Percentiles rank a stretch among this genome's conserved stretches.
phyloP scores from a whole-genome alignment of 2,329 filamentous ascomycete species.

The Neonectria sp. region DNA sequence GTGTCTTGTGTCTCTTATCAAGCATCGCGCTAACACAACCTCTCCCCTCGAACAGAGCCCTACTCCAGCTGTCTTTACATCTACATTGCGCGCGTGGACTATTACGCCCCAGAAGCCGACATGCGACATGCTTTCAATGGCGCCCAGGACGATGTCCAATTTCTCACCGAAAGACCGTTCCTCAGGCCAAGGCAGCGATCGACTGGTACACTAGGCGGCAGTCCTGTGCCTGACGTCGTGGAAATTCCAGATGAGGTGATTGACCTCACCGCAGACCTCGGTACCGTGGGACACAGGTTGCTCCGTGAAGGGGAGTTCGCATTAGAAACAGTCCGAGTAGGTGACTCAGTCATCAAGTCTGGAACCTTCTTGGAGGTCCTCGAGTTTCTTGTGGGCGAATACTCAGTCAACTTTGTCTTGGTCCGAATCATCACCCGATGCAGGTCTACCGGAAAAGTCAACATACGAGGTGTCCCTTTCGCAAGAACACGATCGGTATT shows the following conservation, averaged over 20 bases:
- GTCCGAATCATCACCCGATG: conserved; percentile 60
- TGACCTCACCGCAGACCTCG: conserved; percentile 51
- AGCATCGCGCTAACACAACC: neutral
- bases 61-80: neutral
- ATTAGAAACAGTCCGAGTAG: conserved; percentile 35
- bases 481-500: conserved; percentile 52
- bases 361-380: conserved; percentile 51
- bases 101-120: too few species aligned
- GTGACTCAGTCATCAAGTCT: conserved; percentile 32
- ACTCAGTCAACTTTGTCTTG: conserved; percentile 55
- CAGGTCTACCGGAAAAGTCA: conserved; percentile 33
- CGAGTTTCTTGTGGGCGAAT: conserved; percentile 38
- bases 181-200: conserved; percentile 25
- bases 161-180: conserved; percentile 33
- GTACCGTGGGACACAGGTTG: conserved; percentile 21
- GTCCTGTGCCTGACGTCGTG: conserved; percentile 4
- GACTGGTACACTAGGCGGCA: conserved; percentile 44
- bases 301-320: conserved; percentile 43
- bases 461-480: conserved; percentile 58
- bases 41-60: neutral
- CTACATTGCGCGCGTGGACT: neutral
- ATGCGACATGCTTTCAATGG: neutral
- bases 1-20: neutral
- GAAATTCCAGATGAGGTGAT: conserved; percentile 46
- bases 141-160: conserved; percentile 30